Conservation (phyloP, 106 monocot genomes). For the Cymbidium sinense region DNA sequence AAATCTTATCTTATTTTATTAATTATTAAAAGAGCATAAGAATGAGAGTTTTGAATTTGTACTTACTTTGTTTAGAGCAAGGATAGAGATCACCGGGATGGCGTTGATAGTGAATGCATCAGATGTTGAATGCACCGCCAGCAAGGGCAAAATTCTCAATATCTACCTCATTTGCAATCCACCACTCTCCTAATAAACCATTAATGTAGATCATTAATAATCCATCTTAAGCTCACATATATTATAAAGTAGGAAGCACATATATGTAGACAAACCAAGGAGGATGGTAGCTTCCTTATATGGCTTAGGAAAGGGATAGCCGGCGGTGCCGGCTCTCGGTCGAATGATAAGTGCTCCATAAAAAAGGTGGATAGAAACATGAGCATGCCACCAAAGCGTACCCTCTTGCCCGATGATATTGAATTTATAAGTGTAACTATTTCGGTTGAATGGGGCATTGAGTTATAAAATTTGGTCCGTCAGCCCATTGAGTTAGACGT, state of each 20-base stretch:
- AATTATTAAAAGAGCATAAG: no score
- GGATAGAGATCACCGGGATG: conserved; percentile 47
- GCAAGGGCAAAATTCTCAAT: conserved; percentile 29
- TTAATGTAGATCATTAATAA: not conserved
- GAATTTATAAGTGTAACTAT: conserved; percentile 68
- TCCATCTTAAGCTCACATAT: not conserved
- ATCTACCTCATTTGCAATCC: conserved; percentile 57
- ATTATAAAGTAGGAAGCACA: not conserved
- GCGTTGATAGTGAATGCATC: conserved; percentile 83
- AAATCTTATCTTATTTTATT: no score
- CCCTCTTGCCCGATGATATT: conserved; percentile 59
- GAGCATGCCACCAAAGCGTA: conserved; percentile 94
- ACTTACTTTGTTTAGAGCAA: conserved; percentile 39
- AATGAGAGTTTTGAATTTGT: not conserved
- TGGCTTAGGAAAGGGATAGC: conserved; percentile 65
- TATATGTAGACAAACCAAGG: conserved; percentile 14
- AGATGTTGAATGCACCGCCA: conserved; percentile 28
- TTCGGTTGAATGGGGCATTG: conserved; percentile 76
- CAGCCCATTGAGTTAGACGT: conserved; percentile 48
- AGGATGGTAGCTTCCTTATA: conserved; percentile 50
- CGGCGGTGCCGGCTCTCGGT: conserved; percentile 21
- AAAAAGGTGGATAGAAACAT: conserved; percentile 50
- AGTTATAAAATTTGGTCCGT: conserved; percentile 67
- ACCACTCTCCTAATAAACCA: conserved; percentile 56
- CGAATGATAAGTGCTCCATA: conserved; percentile 67